phyloP scores from a whole-genome alignment of 2,329 filamentous ascomycete species.

The Pseudocercospora ulei region DNA sequence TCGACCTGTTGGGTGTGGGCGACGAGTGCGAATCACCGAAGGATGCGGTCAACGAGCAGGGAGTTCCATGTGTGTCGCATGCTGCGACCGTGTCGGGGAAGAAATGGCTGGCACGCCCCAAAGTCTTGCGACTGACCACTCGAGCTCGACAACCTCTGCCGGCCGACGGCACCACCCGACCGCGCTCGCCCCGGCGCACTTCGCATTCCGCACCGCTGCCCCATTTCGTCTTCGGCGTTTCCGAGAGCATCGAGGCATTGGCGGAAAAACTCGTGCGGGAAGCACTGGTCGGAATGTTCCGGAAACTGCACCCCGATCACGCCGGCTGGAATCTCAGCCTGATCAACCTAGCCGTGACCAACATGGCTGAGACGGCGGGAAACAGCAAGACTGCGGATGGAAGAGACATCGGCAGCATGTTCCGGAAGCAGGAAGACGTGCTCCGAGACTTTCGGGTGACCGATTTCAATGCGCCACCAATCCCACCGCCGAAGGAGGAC shows the following conservation, averaged over 20 bases:
- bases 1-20: conserved; percentile 57
- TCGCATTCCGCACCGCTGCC: conserved; percentile 69
- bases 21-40: conserved; percentile 27
- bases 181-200: conserved; percentile 56
- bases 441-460: conserved; percentile 57
- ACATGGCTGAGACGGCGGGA: conserved; percentile 54
- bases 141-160: conserved; percentile 51
- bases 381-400: conserved; percentile 44
- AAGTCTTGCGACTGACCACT: conserved; percentile 70
- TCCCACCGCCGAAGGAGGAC: neutral
- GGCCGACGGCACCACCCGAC: conserved; percentile 44
- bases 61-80: conserved; percentile 18
- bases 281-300: conserved; percentile 60
- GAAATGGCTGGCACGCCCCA: conserved; percentile 70
- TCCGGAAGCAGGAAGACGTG: conserved; percentile 60
- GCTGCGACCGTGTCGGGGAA: conserved; percentile 20
- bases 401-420: conserved; percentile 69
- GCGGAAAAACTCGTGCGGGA: conserved; percentile 62
- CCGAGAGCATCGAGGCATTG: conserved; percentile 49
- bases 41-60: conserved; percentile 28
- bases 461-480: conserved; percentile 29
- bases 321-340: conserved; percentile 70
- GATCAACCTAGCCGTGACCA: conserved; percentile 77
- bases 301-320: conserved; percentile 59
- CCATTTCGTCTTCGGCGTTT: conserved; percentile 59